A percentile compares a stretch with the other conserved stretches of the same genome.
phyloP scores from a whole-genome alignment of 257 asterid genomes.

The Solanum ahanhuiri region DNA sequence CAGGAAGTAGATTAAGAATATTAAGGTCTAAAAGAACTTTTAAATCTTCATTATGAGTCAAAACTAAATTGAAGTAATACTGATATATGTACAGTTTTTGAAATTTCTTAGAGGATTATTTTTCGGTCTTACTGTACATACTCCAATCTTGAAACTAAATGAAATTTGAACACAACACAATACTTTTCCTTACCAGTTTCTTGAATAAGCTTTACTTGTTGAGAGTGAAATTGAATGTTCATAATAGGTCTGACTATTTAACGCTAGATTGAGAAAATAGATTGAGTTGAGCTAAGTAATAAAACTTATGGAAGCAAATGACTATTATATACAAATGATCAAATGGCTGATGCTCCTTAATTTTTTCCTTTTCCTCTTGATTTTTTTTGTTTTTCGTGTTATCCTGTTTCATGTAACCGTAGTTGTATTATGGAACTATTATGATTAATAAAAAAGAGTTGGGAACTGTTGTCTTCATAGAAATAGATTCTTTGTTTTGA shows the following conservation, averaged over 20 bases:
- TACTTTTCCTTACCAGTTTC: background rate
- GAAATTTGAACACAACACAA: background rate
- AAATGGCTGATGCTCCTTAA: background rate
- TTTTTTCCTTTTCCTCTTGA: background rate
- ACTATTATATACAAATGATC: background rate
- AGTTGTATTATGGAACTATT: background rate
- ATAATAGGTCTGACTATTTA: background rate
- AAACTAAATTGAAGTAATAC: background rate
- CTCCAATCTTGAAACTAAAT: background rate
- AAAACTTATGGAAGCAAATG: background rate
- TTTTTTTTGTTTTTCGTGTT: background rate
- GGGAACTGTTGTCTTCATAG: background rate
- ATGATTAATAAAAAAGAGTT: background rate
- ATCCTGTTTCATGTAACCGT: background rate
- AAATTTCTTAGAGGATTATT: background rate
- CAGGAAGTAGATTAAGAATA: background rate
- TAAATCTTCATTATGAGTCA: background rate
- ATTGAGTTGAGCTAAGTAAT: background rate
- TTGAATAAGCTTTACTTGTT: background rate
- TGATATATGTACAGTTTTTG: background rate
- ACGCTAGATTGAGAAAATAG: background rate
- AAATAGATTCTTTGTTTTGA: background rate
- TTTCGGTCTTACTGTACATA: background rate
- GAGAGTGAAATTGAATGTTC: background rate
- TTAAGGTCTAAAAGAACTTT: background rate